Evolutionary conservation across 2,329 filamentous ascomycete genomes (phyloP), one percentile per base, ranked within the genome.

Genomic region (Aulographum hederae): DNA sequence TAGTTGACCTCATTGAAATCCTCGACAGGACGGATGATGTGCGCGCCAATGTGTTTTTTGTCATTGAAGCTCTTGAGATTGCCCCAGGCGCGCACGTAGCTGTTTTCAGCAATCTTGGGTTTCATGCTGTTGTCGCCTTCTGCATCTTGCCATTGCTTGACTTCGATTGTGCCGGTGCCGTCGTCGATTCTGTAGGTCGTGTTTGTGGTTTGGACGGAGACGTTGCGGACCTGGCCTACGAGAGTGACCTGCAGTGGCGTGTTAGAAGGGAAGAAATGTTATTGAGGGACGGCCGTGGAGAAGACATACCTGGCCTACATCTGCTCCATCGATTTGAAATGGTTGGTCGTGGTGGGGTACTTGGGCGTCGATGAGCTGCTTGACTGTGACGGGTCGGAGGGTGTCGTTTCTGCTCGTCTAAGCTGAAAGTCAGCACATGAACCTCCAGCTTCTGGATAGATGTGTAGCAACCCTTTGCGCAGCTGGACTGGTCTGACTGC

Each of bases 1-100:
- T 82, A 92, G 50, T 77, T 78, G 51, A 95, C 69, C 63, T 98
- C 89, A 60, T 98, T 93, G 60, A 77, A 77, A 53, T 94, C 79
- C 34, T 67, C 61, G 33, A 95, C 61, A 3, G 78, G 73, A 33
- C 84, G 75, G 40, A 98, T 74, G 45, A 79, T 70, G 53, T 85
- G 76, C 26, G 82, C 78, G 39, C 69, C 73, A 33, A 98, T 67
- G 52, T 84, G 77, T 38, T 76, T 69, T 60, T 85, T 89, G 55
- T 78, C 78, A 51, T 77, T 76, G 58, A 91, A 91, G 33, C 65
- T 68, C 58, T 84, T 89, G 46, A 95, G 62, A 34, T 76, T 73
- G 37, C 89, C 89, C 61, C 71, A 91, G 32, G 89, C 76, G 46
- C 85, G 75, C 32, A 86, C 81, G 56, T 92, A 86, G 32, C 73